These are phyloP conservation scores for Ochetophila trinervis DNA, from an alignment of 306 rosid species.

Conservation along the genomic window DNA sequence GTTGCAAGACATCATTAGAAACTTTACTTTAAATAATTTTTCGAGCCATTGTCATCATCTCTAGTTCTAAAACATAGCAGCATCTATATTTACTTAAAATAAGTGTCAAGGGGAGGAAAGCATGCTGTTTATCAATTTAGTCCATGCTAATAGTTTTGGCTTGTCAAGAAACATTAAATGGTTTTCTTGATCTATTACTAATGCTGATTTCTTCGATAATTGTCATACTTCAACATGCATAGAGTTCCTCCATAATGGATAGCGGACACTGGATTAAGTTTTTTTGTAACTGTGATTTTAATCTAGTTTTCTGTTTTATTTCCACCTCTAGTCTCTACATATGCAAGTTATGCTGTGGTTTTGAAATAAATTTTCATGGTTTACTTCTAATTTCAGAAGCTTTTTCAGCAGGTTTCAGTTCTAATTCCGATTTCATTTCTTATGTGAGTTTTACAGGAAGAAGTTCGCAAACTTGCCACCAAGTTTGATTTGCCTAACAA, in stretches of 20 bases:
- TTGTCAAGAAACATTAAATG: no score
- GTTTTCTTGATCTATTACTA: no score
- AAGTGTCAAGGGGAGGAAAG: constrained; percentile 6
- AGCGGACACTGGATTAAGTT: not conserved
- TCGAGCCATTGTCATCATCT: constrained; percentile 12
- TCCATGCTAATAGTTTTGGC: no score
- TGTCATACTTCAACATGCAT: no score
- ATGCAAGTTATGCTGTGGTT: not conserved
- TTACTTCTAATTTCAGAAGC: not conserved
- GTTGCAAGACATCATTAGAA: not conserved
- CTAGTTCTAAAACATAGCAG: not conserved
- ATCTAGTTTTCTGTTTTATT: not conserved
- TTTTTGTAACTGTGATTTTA: no score
- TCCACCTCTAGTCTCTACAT: no score
- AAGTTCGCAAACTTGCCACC: constrained; percentile 84
- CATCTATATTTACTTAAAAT: no score
- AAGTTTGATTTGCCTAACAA: constrained; percentile 80
- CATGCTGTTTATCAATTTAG: no score
- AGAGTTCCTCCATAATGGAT: no score
- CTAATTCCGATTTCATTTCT: constrained; percentile 5
- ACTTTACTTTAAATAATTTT: constrained; percentile 8
- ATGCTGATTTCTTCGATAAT: no score
- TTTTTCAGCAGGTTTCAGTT: not conserved
- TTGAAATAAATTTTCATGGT: not conserved
- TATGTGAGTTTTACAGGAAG: constrained; percentile 49